These are phyloP conservation scores for Cladosporium sp. DNA, from an alignment of 2,329 filamentous ascomycete species.

Conservation along the genomic window DNA sequence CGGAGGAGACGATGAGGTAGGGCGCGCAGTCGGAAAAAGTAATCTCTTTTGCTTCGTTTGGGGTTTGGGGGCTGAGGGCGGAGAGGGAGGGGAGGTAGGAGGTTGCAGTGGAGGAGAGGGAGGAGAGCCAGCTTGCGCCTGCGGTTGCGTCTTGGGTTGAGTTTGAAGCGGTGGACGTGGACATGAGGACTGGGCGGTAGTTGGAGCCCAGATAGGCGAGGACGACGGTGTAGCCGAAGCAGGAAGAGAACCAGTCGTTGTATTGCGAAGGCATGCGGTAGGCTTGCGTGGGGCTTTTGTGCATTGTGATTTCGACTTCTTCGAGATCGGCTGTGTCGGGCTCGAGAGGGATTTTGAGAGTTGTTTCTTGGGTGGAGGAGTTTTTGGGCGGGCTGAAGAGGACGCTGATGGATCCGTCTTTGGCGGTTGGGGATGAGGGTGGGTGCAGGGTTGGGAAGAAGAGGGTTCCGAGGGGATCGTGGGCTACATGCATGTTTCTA, in stretches of 20 bases:
- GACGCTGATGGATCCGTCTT: slow-evolving; percentile 41
- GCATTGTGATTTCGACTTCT: slow-evolving; percentile 46
- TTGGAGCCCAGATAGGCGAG: slow-evolving; percentile 49
- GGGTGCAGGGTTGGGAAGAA: slow-evolving; percentile 44
- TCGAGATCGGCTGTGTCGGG: slow-evolving; percentile 43
- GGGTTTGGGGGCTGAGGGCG: slow-evolving; percentile 22
- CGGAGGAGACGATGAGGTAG: slow-evolving; percentile 70
- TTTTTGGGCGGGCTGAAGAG: slow-evolving; percentile 42
- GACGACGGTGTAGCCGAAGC: slow-evolving; percentile 47
- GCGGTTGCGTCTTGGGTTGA: background rate
- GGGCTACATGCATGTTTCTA: slow-evolving; percentile 47
- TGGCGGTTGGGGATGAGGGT: slow-evolving; percentile 34
- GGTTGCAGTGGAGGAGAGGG: slow-evolving; percentile 31
- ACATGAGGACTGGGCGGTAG: slow-evolving; percentile 45
- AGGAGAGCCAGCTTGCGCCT: slow-evolving; percentile 37
- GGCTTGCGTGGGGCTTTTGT: slow-evolving; percentile 45
- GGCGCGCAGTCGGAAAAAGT: slow-evolving; percentile 76
- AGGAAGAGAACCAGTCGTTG: slow-evolving; percentile 47
- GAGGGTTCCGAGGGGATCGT: slow-evolving; percentile 44
- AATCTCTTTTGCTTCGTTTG: slow-evolving; percentile 41
- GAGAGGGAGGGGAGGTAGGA: slow-evolving; percentile 25
- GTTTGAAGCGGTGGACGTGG: slow-evolving; percentile 21
- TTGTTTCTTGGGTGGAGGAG: slow-evolving; percentile 27
- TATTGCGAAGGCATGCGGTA: slow-evolving; percentile 47
- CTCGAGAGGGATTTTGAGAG: slow-evolving; percentile 43